Evolutionary conservation across 2,329 filamentous ascomycete species (phyloP).

Genomic region (Talaromyces sp.): DNA sequence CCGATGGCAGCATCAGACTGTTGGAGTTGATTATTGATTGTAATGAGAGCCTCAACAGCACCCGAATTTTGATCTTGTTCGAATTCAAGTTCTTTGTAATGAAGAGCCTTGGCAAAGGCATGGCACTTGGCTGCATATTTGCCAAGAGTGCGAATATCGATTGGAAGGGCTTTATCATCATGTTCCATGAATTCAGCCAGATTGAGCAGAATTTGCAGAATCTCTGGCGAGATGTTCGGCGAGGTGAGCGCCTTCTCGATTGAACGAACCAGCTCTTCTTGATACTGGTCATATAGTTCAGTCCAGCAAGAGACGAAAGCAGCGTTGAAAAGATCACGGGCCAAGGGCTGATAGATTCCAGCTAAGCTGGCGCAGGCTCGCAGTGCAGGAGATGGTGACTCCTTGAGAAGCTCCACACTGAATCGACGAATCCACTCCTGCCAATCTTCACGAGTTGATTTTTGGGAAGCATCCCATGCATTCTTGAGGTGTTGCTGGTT

Average conservation of each 20-base stretch:
- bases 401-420: constrained; percentile 90
- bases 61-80: constrained; percentile 95
- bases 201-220: constrained; percentile 90
- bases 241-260: constrained; percentile 96
- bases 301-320: constrained; percentile 99
- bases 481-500: constrained; percentile 97
- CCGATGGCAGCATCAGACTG: constrained; percentile 98
- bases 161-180: constrained; percentile 95
- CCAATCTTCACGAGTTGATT: constrained; percentile 98
- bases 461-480: constrained; percentile 95
- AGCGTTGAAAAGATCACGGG: constrained; percentile 94
- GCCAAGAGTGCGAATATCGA: constrained; percentile 92
- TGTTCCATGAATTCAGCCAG: constrained; percentile 99
- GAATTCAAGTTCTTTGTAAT: constrained; percentile 99
- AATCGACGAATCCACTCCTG: constrained; percentile 98
- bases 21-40: constrained; percentile 98
- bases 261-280: constrained; percentile 92
- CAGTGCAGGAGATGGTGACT: constrained; percentile 93
- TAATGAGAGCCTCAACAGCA: constrained; percentile 94
- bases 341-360: constrained; percentile 86
- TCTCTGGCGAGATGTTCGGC: constrained; percentile 91
- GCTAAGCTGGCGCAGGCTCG: constrained; percentile 90
- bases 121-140: constrained; percentile 96
- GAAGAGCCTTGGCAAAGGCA: constrained; percentile 94
- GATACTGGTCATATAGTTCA: constrained; percentile 93